Base-by-base conservation (phyloP, 495 filamentous ascomycete genomes). In the Paragyromitra xinjiangensis region DNA sequence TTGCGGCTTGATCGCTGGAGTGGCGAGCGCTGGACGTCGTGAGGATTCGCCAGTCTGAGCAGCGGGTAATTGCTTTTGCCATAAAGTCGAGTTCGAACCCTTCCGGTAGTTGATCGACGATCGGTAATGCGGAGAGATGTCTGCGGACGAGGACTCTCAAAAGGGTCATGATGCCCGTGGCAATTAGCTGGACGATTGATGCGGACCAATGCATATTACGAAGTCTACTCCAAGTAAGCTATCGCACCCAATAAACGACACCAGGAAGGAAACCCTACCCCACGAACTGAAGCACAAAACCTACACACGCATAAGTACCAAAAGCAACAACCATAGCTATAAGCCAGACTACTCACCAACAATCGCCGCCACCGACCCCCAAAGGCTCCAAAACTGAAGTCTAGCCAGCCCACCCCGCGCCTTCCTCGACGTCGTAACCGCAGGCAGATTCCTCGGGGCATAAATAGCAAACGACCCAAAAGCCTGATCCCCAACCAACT, bases 281-380 rank as follows among this genome's bases (percentile, higher is more conserved):
- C 3, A 78, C 56, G 39, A 78, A 78, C 61, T 74, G 75, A 24
- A 74, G 39, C 24, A 74, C 22, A 58, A 78, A 78, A 26, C 68
- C 70, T 69, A 44, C 6, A 44, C 22, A 5, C 50, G 19, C 6
- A 62, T 72, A 8, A 63, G 44, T 37, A 34, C 16, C 19, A 29
- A 6, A 16, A 65, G 16, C 2, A 42, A 16, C 4, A 48, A 12
- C 11, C 26, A n/a, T 34, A 29, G 53, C 2, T 26, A 19, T 51
- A 19, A 44, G 7, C 42, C 42, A 12, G 48, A 51, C 48, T 2
- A 53, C 64, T 51, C 24, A 66, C 64, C 64, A 66, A 66, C 14
- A 12, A 66, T 51, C 3, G 64, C 19, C 26, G 45, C 22, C 22
- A 51, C 45, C 3, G 64, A 66, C 12, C 64, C 64, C 64, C 64